Percentiles rank a stretch among this genome's conserved stretches.
These are phyloP conservation scores for Lolium rigidum DNA, from an alignment of 176 grass and related monocot genomes.

Conservation along the genomic window DNA sequence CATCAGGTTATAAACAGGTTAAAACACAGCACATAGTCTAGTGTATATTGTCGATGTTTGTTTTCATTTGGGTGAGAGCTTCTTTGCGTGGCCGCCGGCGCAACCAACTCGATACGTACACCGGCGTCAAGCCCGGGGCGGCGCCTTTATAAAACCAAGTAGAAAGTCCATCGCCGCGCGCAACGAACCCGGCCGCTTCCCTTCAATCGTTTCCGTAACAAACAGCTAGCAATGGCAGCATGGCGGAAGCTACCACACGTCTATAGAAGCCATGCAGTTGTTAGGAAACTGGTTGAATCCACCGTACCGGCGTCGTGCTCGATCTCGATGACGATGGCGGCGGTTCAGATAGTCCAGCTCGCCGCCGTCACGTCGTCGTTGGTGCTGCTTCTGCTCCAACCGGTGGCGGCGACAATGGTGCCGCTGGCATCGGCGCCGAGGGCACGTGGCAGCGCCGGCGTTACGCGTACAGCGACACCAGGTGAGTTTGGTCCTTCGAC, in stretches of 20 bases:
- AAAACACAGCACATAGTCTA: no score
- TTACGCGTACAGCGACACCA: neutral
- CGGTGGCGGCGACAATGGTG: neutral
- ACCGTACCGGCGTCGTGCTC: neutral
- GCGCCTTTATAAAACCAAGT: constrained; percentile 9
- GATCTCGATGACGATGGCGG: neutral
- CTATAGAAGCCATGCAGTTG: neutral
- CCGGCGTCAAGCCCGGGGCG: neutral
- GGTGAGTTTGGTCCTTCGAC: neutral
- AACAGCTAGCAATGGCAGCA: constrained; percentile 1
- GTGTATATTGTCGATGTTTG: no score
- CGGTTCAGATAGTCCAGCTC: neutral
- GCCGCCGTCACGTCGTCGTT: neutral
- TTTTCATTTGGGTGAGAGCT: neutral
- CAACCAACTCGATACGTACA: constrained; percentile 18
- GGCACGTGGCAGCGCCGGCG: neutral
- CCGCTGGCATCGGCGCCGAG: neutral
- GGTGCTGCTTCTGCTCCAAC: neutral
- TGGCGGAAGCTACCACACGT: constrained; percentile 10
- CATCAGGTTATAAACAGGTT: no score
- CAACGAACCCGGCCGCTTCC: neutral
- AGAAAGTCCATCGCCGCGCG: neutral
- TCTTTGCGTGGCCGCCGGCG: constrained; percentile 26
- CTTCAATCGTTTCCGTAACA: neutral
- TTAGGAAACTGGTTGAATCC: neutral